Base-by-base conservation (phyloP, 306 rosid species). In the Ziziphus jujuba region DNA sequence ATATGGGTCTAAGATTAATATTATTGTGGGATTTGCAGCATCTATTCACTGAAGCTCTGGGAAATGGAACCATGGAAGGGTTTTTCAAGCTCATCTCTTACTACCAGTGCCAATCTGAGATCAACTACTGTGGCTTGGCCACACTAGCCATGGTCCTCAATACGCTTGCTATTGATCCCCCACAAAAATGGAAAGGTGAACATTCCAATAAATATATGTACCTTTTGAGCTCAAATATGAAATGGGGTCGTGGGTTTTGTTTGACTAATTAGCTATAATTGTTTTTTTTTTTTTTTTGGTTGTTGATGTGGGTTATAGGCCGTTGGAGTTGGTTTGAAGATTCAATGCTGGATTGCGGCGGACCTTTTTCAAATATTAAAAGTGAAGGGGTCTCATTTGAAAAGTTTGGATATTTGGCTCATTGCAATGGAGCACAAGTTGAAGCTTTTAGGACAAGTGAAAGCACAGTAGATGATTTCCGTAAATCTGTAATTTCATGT, bases 311-410 rank as follows among this genome's bases (percentile, higher is more conserved):
- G 59, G 21, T 15, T 50, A 35, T 66, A 92, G 97, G 98, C 28
- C 96, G 97, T 71, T 90, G 98, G 98, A 93, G 97, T 78, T 93
- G 98, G 98, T 90, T 87, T 65, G 98, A 93, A 81, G 98, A 93
- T 61, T 84, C 98, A 44, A 93, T 93, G 98, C 55, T 93, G 70
- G 98, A 93, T 72, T 93, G 97, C 43, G 90, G 98, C 55, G 98
- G 96, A n/a, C n/a, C n/a, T n/a, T n/a, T n/a, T n/a, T n/a, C n/a
- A n/a, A n/a, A n/a, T n/a, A n/a, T n/a, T n/a, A n/a, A n/a, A n/a
- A n/a, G n/a, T n/a, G n/a, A n/a, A n/a, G n/a, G n/a, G n/a, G n/a
- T n/a, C n/a, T n/a, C n/a, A n/a, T n/a, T n/a, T n/a, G n/a, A n/a
- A n/a, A n/a, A n/a, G n/a, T n/a, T n/a, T n/a, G n/a, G n/a, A n/a